Percentiles rank a stretch among this genome's conserved stretches.
Conservation (phyloP, 2,329 filamentous ascomycete genomes). For the Coniochaeta pulveracea region DNA sequence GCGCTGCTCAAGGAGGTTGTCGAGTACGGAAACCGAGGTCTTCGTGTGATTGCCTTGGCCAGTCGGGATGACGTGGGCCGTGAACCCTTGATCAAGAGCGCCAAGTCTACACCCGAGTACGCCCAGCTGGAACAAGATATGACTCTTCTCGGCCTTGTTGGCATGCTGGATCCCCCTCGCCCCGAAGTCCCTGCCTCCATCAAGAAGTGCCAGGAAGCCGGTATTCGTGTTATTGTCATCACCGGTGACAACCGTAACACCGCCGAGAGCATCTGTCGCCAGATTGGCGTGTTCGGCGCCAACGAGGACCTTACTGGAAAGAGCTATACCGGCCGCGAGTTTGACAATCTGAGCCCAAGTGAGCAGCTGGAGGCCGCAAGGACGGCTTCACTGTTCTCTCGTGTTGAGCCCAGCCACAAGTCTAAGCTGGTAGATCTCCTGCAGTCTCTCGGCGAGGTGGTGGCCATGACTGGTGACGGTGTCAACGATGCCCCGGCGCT, state of each 20-base stretch:
- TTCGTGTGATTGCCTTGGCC: conserved; percentile 90
- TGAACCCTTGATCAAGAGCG: conserved; percentile 58
- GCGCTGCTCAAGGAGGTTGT: conserved; percentile 71
- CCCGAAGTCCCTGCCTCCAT: conserved; percentile 84
- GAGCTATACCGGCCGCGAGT: conserved; percentile 91
- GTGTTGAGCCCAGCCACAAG: conserved; percentile 93
- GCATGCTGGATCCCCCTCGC: conserved; percentile 93
- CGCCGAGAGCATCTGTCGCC: conserved; percentile 91
- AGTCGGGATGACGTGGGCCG: conserved; percentile 65
- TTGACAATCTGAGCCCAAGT: conserved; percentile 68
- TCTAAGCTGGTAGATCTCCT: conserved; percentile 95
- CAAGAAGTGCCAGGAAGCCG: conserved; percentile 78
- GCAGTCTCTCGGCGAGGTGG: conserved; percentile 84
- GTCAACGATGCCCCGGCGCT: conserved; percentile 96
- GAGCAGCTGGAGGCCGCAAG: conserved; percentile 80
- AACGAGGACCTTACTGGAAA: conserved; percentile 79
- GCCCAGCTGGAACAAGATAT: conserved; percentile 81
- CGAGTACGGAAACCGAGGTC: conserved; percentile 82
- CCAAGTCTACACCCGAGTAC: conserved; percentile 78
- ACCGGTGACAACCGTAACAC: conserved; percentile 98
- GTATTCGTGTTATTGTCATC: conserved; percentile 94
- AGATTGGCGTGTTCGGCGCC: conserved; percentile 84
- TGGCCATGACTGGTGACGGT: conserved; percentile 98
- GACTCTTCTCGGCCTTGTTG: conserved; percentile 86
- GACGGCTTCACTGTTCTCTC: conserved; percentile 83